Base-by-base conservation (phyloP, 2,329 filamentous ascomycete genomes). In the Cryphonectria nitschkei region DNA sequence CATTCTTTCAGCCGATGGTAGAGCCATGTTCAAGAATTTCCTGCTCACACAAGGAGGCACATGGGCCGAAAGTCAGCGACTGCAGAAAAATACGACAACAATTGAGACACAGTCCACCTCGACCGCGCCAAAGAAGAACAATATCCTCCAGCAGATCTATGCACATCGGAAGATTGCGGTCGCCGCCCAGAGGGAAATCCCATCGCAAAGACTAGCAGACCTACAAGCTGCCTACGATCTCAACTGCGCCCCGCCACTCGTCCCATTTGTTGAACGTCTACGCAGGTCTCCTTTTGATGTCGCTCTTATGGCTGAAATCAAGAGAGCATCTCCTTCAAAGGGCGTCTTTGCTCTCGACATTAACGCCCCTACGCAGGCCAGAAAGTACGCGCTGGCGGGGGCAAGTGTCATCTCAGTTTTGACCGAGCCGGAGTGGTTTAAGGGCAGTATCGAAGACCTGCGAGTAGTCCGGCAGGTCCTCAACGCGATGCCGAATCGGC, bases 371-470 rank as follows among this genome's bases (percentile, higher is more conserved):
- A 90, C 91, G 6, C 96, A 99, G 81, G 96, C 97, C 58, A 90
- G 91, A 74, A 94, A 92, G 75, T 99, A 99, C 80, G 96, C 97
- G 13, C 87, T 96, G 67, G 95, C 96, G 8, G 97, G 96, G 19
- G 96, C 96, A 64, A 98, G 95, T 79, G 94, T 97, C 54, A 99
- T 99, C 75, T 98, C 96, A 1, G 96, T 99, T n/a, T 87, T 99
- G 63, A 99, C 96, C 0, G 96, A 99, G 81, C 96, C 97, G 0
- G 93, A 98, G 78, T 99, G 96, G 96, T 99, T 99, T 86, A 98
- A 98, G 83, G 96, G 96, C 64, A 97, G 92, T 81, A 95, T 99
- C 72, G 95, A 99, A 71, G 96, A 99, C 79, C 84, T 99, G 68
- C 89, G 93, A 72, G 90, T 92, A 46, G 96, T 98, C 41, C 90